Percentiles rank a stretch among this genome's conserved stretches.
These are phyloP conservation scores for Phyllostachys edulis DNA, from an alignment of 176 grass and related monocot genomes.

Conservation along the genomic window DNA sequence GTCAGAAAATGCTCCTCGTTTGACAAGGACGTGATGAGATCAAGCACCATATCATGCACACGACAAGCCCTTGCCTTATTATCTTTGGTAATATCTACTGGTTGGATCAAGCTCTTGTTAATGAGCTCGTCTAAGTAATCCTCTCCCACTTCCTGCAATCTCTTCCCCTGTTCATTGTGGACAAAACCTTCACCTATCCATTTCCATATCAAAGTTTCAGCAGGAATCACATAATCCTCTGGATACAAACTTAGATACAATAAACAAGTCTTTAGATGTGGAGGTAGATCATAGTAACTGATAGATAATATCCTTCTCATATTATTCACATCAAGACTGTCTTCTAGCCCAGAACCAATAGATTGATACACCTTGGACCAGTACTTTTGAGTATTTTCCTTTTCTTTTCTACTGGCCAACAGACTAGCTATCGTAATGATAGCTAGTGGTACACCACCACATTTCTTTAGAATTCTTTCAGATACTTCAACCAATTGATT, in stretches of 20 bases:
- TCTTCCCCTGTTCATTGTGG: not conserved
- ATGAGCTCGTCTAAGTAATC: not conserved
- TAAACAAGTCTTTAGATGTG: slow-evolving; percentile 1
- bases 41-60: slow-evolving; percentile 31
- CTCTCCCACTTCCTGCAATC: not conserved
- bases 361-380: not conserved
- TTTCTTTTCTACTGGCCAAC: not conserved
- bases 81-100: fast-evolving
- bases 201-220: not conserved
- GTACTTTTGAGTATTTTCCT: not conserved
- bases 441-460: too few relatives aligned
- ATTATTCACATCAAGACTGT: not conserved
- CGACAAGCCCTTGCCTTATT: fast-evolving
- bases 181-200: slow-evolving; percentile 32
- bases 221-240: not conserved
- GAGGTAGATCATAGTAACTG: slow-evolving; percentile 6
- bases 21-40: slow-evolving; percentile 22
- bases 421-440: not conserved
- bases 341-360: not conserved
- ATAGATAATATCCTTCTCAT: slow-evolving; percentile 21
- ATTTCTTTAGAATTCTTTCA: too few relatives aligned
- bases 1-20: not conserved
- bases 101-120: slow-evolving; percentile 2
- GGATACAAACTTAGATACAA: not conserved
- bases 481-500: too few relatives aligned